Percentiles rank a stretch among this genome's conserved stretches.
phyloP scores from a whole-genome alignment of 2,329 filamentous ascomycete species.

The Stemphylium vesicarium region DNA sequence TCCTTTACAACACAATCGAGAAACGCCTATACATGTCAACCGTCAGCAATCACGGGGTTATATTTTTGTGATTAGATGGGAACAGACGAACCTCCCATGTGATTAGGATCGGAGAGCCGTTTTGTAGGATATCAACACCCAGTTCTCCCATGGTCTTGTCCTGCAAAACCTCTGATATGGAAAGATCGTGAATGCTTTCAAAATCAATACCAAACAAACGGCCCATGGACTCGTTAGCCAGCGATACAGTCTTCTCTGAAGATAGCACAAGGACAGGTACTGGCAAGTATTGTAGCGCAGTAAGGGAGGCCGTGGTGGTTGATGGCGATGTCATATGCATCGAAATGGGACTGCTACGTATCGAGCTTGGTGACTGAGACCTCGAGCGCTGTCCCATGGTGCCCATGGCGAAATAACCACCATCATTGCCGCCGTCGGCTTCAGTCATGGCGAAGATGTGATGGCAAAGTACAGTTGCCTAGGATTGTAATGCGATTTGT shows the following conservation, averaged over 20 bases:
- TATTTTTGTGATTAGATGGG: background rate
- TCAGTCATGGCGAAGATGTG: constrained; percentile 28
- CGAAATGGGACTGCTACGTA: constrained; percentile 42
- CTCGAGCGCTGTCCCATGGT: constrained; percentile 25
- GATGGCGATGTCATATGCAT: constrained; percentile 38
- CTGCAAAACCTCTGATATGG: constrained; percentile 65
- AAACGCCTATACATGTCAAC: constrained; percentile 46
- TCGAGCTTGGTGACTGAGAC: constrained; percentile 37
- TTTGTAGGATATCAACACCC: constrained; percentile 75
- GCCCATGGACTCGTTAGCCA: constrained; percentile 79
- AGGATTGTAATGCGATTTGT: background rate
- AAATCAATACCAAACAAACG: constrained; percentile 68
- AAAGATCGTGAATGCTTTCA: constrained; percentile 50
- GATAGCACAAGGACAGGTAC: constrained; percentile 74
- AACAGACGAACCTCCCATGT: constrained; percentile 54
- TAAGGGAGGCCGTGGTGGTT: constrained; percentile 40
- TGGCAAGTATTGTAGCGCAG: constrained; percentile 74
- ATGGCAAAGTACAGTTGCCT: constrained; percentile 2
- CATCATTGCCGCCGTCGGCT: constrained; percentile 18
- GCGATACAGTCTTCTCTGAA: constrained; percentile 70
- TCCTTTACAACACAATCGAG: constrained; percentile 54
- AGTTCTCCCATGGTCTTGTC: constrained; percentile 73
- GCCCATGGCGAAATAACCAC: constrained; percentile 40
- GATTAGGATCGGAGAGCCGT: constrained; percentile 62
- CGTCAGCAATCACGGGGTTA: background rate